A percentile compares a stretch with the other conserved stretches of the same genome.
Evolutionary conservation across 2,329 filamentous ascomycete genomes (phyloP).

Genomic region (Epicoccum sorghinum): DNA sequence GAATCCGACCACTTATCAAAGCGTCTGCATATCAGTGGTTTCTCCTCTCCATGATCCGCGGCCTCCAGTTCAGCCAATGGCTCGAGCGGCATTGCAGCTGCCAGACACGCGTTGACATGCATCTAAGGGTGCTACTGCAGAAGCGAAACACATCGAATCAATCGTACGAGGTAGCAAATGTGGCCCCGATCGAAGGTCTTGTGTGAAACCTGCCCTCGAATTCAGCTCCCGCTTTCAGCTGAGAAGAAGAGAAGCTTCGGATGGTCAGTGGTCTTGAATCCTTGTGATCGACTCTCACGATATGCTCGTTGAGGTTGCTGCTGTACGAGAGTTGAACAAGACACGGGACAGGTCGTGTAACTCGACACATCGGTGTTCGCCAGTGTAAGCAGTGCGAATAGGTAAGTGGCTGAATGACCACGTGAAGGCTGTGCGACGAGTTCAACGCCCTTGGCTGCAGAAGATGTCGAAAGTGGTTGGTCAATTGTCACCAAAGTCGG

Average conservation of each 20-base stretch:
- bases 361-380: neutral
- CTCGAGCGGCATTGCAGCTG: neutral
- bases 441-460: constrained; percentile 5
- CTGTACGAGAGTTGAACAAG: neutral
- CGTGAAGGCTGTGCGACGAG: constrained; percentile 6
- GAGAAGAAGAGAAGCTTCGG: neutral
- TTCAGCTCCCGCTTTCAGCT: neutral
- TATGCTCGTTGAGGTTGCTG: neutral
- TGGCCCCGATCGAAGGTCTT: neutral
- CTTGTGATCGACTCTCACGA: neutral
- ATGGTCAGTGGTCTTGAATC: too few relatives aligned
- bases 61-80: constrained; percentile 69
- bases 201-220: neutral
- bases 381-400: constrained; percentile 1
- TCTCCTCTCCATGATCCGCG: neutral
- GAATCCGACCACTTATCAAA: too few relatives aligned
- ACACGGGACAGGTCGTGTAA: neutral
- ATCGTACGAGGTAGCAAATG: neutral
- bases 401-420: constrained; percentile 4
- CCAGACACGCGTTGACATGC: constrained; percentile 1
- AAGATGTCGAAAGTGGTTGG: constrained; percentile 1
- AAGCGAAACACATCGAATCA: constrained; percentile 9
- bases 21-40: too few relatives aligned
- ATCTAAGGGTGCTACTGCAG: neutral
- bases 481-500: neutral